Evolutionary conservation across 306 rosid species (phyloP).

Genomic region (Lathyrus sativus): DNA sequence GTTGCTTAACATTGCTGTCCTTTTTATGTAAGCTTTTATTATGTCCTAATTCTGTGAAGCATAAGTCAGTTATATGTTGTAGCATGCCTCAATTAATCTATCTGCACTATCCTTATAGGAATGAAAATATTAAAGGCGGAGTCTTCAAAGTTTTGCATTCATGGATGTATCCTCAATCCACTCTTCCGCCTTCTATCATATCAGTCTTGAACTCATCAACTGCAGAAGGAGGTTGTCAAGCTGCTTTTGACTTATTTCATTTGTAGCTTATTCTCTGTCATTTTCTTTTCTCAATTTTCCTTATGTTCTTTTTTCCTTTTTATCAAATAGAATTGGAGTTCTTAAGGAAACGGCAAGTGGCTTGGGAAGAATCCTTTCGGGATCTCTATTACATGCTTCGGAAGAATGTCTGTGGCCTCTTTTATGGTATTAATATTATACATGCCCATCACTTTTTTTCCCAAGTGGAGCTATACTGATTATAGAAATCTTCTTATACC

Average conservation of each 20-base stretch:
- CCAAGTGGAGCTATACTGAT: background rate
- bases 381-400: slow-evolving; percentile 89
- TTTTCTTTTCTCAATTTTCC: slow-evolving; percentile 26
- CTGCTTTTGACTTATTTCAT: slow-evolving; percentile 15
- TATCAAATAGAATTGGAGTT: slow-evolving; percentile 73
- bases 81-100: slow-evolving; percentile 46
- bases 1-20: slow-evolving; percentile 9
- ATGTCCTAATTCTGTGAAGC: slow-evolving; percentile 42
- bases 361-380: slow-evolving; percentile 92
- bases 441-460: slow-evolving; percentile 15
- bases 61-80: slow-evolving; percentile 50
- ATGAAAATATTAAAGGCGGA: slow-evolving; percentile 47
- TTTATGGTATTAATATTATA: slow-evolving; percentile 65
- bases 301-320: slow-evolving; percentile 21
- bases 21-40: slow-evolving; percentile 18
- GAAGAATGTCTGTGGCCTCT: slow-evolving; percentile 69
- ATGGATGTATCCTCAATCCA: slow-evolving; percentile 93
- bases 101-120: slow-evolving; percentile 42
- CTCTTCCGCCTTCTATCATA: slow-evolving; percentile 73
- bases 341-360: slow-evolving; percentile 63
- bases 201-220: slow-evolving; percentile 69
- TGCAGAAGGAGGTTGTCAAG: slow-evolving; percentile 61
- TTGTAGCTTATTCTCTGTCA: slow-evolving; percentile 16
- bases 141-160: slow-evolving; percentile 60
- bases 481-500: slow-evolving; percentile 17